phyloP scores from a whole-genome alignment of 1,139 yeast genomes.

The Taiozyma sp. region DNA sequence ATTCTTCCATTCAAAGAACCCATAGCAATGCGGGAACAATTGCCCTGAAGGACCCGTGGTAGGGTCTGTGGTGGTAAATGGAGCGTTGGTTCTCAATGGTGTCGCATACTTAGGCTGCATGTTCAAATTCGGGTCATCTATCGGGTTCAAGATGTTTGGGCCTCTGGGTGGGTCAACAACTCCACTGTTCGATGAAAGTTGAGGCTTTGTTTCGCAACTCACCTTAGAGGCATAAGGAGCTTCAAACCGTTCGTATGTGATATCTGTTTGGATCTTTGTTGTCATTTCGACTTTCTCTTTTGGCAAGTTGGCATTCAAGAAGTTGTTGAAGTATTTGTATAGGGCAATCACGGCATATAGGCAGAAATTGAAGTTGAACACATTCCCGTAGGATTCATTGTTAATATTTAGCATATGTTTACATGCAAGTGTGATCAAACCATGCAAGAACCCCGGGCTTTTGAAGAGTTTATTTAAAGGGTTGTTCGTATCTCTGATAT shows the following conservation, averaged over 20 bases:
- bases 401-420: slow-evolving; percentile 11
- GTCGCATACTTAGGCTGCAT: neutral
- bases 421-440: slow-evolving; percentile 8
- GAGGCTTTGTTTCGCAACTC: neutral
- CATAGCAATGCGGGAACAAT: slow-evolving; percentile 2
- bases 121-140: neutral
- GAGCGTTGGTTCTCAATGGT: neutral
- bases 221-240: neutral
- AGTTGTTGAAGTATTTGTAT: slow-evolving; percentile 12
- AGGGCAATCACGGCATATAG: slow-evolving; percentile 11
- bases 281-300: slow-evolving; percentile 8
- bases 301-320: slow-evolving; percentile 7
- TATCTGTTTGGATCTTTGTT: slow-evolving; percentile 1
- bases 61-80: neutral
- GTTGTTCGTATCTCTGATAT: slow-evolving; percentile 5
- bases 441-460: slow-evolving; percentile 14
- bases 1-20: slow-evolving; percentile 16
- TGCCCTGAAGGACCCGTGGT: neutral
- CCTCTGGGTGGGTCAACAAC: neutral
- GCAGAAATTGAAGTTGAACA: slow-evolving; percentile 11
- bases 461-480: slow-evolving; percentile 9
- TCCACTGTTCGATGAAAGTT: neutral
- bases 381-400: slow-evolving; percentile 14
- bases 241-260: neutral
- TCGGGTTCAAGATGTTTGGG: neutral